These are phyloP conservation scores for Raphanus hybrid DNA, from an alignment of 441 rosid species.

Conservation along the genomic window DNA sequence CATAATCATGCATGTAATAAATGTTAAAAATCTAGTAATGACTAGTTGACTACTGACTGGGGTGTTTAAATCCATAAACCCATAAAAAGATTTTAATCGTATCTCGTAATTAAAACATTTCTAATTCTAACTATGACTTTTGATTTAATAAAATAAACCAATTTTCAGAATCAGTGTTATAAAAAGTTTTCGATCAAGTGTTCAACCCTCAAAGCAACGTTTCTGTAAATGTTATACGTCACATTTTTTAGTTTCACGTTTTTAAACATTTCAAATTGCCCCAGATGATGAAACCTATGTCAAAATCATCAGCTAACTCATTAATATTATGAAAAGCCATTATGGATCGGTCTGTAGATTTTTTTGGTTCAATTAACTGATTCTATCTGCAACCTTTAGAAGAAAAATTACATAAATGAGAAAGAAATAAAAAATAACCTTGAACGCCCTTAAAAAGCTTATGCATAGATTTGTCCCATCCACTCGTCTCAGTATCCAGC, in stretches of 20 bases:
- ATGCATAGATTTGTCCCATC: conserved; percentile 42
- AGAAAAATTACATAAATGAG: neutral
- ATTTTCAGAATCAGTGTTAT: neutral
- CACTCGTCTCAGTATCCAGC: conserved; percentile 33
- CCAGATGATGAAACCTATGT: neutral
- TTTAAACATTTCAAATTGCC: neutral
- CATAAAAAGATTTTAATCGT: neutral
- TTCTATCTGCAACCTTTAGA: neutral
- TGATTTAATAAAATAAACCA: neutral
- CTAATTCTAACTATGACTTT: neutral
- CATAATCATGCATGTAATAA: conserved; percentile 10
- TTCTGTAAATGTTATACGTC: neutral
- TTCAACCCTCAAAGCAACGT: neutral
- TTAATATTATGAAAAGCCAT: neutral
- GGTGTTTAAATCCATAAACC: neutral
- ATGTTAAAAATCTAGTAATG: neutral
- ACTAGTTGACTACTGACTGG: neutral
- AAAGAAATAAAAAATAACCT: conserved; percentile 12
- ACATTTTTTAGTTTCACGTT: neutral
- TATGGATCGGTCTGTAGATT: neutral
- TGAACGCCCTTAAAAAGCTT: conserved; percentile 31
- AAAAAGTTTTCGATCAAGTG: neutral
- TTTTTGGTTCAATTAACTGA: conserved; percentile 8
- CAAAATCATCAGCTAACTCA: neutral
- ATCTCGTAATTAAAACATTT: neutral